Evolutionary conservation across 345 rosid species (phyloP).

Genomic region (Euphorbia peplus): DNA sequence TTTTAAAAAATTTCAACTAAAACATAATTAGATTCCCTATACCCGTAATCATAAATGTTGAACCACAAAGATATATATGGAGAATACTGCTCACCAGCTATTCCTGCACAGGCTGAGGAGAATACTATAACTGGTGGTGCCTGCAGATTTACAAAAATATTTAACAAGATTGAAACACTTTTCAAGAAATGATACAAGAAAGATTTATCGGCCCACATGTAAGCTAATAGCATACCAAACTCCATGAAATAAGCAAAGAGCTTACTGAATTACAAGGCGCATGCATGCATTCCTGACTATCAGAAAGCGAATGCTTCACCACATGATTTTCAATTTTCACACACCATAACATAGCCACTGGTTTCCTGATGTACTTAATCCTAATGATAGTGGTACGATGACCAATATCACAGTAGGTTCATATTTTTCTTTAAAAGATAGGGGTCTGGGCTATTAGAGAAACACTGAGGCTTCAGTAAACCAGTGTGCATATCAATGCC

Average conservation of each 20-base stretch:
- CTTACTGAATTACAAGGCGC: neutral
- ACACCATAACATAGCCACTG: neutral
- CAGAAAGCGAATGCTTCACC: neutral
- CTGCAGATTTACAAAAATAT: constrained; percentile 40
- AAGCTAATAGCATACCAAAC: neutral
- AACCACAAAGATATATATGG: neutral
- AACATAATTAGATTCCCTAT: neutral
- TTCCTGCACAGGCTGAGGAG: constrained; percentile 89
- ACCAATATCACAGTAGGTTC: neutral
- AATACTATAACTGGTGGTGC: constrained; percentile 91
- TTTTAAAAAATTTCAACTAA: neutral
- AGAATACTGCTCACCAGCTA: constrained; percentile 53
- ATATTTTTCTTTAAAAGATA: neutral
- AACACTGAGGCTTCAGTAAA: neutral
- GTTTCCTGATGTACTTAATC: neutral
- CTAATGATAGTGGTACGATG: neutral
- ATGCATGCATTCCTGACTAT: neutral
- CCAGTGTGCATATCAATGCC: neutral
- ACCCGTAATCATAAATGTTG: neutral
- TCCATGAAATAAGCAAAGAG: neutral
- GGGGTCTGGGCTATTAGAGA: neutral
- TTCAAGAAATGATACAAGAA: neutral
- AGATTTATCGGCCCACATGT: neutral
- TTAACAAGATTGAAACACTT: neutral
- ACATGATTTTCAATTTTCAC: neutral